A percentile compares a stretch with the other conserved stretches of the same genome.
These are phyloP conservation scores for Fusarium azukiicola DNA, from an alignment of 2,329 filamentous ascomycete species.

Conservation along the genomic window DNA sequence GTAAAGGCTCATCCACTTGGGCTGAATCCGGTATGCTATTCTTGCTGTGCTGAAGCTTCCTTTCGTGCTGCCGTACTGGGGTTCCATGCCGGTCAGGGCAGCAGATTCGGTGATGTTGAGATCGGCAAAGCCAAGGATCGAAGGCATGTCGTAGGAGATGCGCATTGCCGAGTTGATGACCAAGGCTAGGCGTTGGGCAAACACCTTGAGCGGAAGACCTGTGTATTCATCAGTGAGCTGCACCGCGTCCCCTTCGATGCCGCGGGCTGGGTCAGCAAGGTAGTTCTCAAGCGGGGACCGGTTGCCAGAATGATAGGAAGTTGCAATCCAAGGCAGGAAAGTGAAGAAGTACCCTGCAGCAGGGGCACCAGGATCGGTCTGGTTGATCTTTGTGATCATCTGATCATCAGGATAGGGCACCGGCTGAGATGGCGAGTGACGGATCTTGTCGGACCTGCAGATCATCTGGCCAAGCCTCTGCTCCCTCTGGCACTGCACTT, in stretches of 20 bases:
- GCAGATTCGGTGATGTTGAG: not conserved
- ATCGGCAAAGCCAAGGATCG: not conserved
- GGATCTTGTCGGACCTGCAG: not conserved
- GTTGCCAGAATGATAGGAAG: not conserved
- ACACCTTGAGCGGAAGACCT: not conserved
- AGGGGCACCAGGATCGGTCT: not conserved
- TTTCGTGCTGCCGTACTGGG: not conserved
- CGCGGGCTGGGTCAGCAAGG: not conserved
- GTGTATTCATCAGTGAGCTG: not conserved
- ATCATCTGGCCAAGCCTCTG: not conserved
- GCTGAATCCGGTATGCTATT: not conserved
- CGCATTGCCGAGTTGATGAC: not conserved
- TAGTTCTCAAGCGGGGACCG: not conserved
- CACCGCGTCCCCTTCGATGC: not conserved
- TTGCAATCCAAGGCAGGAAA: not conserved
- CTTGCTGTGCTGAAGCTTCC: not conserved
- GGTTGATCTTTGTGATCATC: conserved; percentile 3
- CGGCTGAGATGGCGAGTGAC: not conserved
- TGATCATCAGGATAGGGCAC: not conserved
- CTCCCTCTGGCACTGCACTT: not conserved
- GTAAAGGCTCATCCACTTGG: not conserved
- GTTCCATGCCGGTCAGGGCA: not conserved
- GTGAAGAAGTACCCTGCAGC: not conserved
- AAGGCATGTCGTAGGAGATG: not conserved
- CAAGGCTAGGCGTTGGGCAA: not conserved